Conservation (phyloP, 2,329 filamentous ascomycete genomes). For the Sclerotiophoma versabilis region DNA sequence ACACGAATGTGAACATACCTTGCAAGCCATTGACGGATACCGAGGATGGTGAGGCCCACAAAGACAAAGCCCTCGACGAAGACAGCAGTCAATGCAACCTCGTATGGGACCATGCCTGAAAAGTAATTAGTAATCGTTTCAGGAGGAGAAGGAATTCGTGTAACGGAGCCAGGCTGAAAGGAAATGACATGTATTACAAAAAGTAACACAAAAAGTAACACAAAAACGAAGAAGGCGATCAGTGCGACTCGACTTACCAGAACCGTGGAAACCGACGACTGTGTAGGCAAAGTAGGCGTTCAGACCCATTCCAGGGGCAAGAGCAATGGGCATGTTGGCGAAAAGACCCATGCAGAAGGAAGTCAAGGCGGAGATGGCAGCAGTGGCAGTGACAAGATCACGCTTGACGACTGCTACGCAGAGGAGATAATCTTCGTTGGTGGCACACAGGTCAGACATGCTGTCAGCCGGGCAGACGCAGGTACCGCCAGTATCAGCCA, state of each 20-base stretch:
- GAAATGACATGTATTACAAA: conserved; percentile 21
- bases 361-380: conserved; percentile 79
- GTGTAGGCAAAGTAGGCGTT: conserved; percentile 89
- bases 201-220: conserved; percentile 22
- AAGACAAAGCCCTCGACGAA: conserved; percentile 91
- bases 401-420: conserved; percentile 71
- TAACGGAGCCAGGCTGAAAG: conserved; percentile 3
- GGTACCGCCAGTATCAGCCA: conserved; percentile 75
- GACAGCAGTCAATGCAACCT: conserved; percentile 81
- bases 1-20: conserved; percentile 24
- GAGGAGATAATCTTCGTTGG: conserved; percentile 66
- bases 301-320: conserved; percentile 79
- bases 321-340: conserved; percentile 78
- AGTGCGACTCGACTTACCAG: conserved; percentile 54
- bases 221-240: conserved; percentile 25
- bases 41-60: conserved; percentile 75
- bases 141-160: conserved; percentile 6
- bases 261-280: conserved; percentile 79
- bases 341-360: conserved; percentile 86
- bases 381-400: conserved; percentile 84
- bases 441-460: conserved; percentile 59
- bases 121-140: conserved; percentile 26
- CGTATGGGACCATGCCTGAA: conserved; percentile 68
- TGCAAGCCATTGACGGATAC: conserved; percentile 74
- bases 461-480: conserved; percentile 69